These are phyloP conservation scores for Gnaphalium uliginosum DNA, from an alignment of 129 eudicot genomes.

Conservation along the genomic window DNA sequence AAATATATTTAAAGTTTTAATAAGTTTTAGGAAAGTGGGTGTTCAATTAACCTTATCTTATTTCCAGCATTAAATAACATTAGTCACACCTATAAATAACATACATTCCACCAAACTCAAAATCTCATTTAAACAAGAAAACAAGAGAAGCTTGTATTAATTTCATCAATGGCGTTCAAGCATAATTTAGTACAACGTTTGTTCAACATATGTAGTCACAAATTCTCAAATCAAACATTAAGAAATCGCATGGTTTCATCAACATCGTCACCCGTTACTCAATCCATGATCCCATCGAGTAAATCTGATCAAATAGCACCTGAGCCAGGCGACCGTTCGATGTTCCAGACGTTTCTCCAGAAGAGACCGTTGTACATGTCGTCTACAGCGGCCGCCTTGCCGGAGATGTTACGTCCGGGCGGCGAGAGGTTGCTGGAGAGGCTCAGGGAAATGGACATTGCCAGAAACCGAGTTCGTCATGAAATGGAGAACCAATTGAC, in stretches of 20 bases:
- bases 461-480: constrained; percentile 44
- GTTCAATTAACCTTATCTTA: constrained; percentile 1
- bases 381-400: constrained; percentile 16
- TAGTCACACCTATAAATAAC: constrained; percentile 34
- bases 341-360: constrained; percentile 46
- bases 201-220: constrained; percentile 32
- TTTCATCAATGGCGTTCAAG: constrained; percentile 72
- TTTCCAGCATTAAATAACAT: constrained; percentile 4
- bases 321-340: constrained; percentile 50
- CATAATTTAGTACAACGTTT: constrained; percentile 52
- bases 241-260: constrained; percentile 51
- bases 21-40: neutral
- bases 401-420: constrained; percentile 36
- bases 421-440: constrained; percentile 50
- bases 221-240: constrained; percentile 39
- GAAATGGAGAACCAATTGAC: constrained; percentile 41
- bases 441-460: constrained; percentile 60
- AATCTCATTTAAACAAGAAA: neutral
- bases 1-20: neutral
- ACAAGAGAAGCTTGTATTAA: neutral
- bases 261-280: constrained; percentile 35
- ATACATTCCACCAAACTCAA: neutral
- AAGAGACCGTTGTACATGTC: constrained; percentile 39
- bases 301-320: constrained; percentile 30
- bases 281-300: constrained; percentile 27